phyloP scores from a whole-genome alignment of 768 basidiomycete species.

The Plicaturopsis crispa region DNA sequence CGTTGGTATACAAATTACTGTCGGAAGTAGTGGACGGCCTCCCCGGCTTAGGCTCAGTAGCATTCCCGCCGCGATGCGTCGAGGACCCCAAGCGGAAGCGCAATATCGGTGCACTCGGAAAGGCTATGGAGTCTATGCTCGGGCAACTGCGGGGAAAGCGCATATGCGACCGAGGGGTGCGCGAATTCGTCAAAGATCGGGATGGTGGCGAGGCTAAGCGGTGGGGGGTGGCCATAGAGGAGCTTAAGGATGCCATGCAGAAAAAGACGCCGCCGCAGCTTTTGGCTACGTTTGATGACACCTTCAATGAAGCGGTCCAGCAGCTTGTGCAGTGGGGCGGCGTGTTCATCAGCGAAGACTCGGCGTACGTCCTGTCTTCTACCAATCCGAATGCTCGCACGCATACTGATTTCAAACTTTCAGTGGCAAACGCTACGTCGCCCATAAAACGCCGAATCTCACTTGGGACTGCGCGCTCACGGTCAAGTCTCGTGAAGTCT shows the following conservation, averaged over 20 bases:
- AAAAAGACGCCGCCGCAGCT: slow-evolving; percentile 51
- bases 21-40: slow-evolving; percentile 53
- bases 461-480: slow-evolving; percentile 58
- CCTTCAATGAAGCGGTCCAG: slow-evolving; percentile 73
- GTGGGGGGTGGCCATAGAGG: slow-evolving; percentile 65
- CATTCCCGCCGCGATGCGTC: slow-evolving; percentile 66
- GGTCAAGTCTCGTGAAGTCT: slow-evolving; percentile 58
- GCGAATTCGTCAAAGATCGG: slow-evolving; percentile 26
- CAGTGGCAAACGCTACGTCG: slow-evolving; percentile 70
- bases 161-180: slow-evolving; percentile 50
- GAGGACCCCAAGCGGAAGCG: slow-evolving; percentile 72
- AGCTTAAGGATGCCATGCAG: slow-evolving; percentile 49
- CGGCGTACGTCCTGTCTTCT: slow-evolving; percentile 30
- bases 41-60: slow-evolving; percentile 71
- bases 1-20: slow-evolving; percentile 37
- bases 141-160: slow-evolving; percentile 57
- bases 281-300: slow-evolving; percentile 55
- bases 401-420: slow-evolving; percentile 6
- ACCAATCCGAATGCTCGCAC: not conserved
- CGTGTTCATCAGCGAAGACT: slow-evolving; percentile 57
- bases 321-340: slow-evolving; percentile 71
- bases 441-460: slow-evolving; percentile 63
- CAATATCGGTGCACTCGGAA: slow-evolving; percentile 69
- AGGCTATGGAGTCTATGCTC: slow-evolving; percentile 57
- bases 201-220: slow-evolving; percentile 66